Base-by-base conservation (phyloP, 148 eudicot species). In the Selenicereus undatus region DNA sequence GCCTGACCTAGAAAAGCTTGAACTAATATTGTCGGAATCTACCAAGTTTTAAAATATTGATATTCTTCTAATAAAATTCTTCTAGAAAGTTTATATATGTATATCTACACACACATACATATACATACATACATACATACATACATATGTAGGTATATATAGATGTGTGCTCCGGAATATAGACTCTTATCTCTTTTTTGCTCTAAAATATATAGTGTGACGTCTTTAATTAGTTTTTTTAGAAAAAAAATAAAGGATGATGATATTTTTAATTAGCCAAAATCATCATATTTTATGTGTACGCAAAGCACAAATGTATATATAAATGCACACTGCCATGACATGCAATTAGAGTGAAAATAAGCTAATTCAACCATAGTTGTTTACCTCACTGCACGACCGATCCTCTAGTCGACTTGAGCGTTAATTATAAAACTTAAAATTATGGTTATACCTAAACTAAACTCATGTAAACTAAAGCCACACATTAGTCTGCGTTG, bases 31-130 rank as follows among this genome's bases (percentile, higher is more conserved):
- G 22, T 27, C 21, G 10, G 2, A 65, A 78, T 52, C 29, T 50
- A 35, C 39, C 35, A 65, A 22, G 73, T 79, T 2, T 20, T 52
- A 79, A 79, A 35, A n/a, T 45, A 71, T 54, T 32, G 74, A 45
- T 52, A 65, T 52, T 35, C 48, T 8, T 32, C 35, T 27, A 66
- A 66, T 27, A 64, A 24, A 64, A 64, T 64, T 24, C 11, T 64
- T 9, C 8, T 64, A 11, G 27, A 11, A 64, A 64, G n/a, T 22
- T 60, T 3, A 60, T 60, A 20, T 11, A 60, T 60, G 21, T 60
- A 21, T 21, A 60, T 60, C 21, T 12, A 54, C 4, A 13, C 13
- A 11, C 13, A 17, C 5, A 32, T 32, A 32, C 2, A 32, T 32
- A 32, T 32, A 32, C 2, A 32, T 32, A 32, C 2, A 32, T 32